phyloP scores from a whole-genome alignment of 1,284 basidiomycete genomes.

The Leccinum griseonigrum region DNA sequence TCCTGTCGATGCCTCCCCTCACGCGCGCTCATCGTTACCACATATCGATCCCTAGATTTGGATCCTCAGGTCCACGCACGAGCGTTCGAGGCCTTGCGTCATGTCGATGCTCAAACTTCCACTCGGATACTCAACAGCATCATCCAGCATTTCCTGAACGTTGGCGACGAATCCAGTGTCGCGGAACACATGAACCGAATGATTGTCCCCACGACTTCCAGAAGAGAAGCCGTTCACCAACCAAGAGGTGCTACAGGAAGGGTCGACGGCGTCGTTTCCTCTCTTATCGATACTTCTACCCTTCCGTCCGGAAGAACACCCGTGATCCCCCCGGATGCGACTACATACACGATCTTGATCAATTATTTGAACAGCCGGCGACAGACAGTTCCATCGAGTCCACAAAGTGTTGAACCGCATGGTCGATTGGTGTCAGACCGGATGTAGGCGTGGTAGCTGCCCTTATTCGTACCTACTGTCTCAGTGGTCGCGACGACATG shows the following conservation, averaged over 20 bases:
- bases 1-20: conserved; percentile 52
- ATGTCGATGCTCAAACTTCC: conserved; percentile 39
- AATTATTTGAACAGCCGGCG: conserved; percentile 49
- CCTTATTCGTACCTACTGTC: conserved; percentile 54
- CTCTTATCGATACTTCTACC: conserved; percentile 7
- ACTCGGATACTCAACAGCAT: conserved; percentile 61
- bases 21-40: conserved; percentile 52
- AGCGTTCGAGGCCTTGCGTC: conserved; percentile 47
- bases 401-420: conserved; percentile 49
- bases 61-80: conserved; percentile 52
- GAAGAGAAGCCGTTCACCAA: conserved; percentile 16
- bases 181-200: conserved; percentile 50
- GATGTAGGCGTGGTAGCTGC: conserved; percentile 49
- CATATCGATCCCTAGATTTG: conserved; percentile 59
- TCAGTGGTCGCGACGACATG: conserved; percentile 41
- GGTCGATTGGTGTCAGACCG: conserved; percentile 41
- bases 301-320: conserved; percentile 7
- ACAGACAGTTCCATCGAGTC: conserved; percentile 41
- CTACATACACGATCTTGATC: conserved; percentile 65
- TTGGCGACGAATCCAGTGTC: conserved; percentile 47
- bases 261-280: conserved; percentile 29
- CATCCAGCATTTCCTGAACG: conserved; percentile 56
- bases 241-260: conserved; percentile 35
- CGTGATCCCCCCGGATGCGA: conserved; percentile 45
- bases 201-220: conserved; percentile 39